Evolutionary conservation across 2,329 filamentous ascomycete genomes (phyloP).

Genomic region (Zarea fungicola): DNA sequence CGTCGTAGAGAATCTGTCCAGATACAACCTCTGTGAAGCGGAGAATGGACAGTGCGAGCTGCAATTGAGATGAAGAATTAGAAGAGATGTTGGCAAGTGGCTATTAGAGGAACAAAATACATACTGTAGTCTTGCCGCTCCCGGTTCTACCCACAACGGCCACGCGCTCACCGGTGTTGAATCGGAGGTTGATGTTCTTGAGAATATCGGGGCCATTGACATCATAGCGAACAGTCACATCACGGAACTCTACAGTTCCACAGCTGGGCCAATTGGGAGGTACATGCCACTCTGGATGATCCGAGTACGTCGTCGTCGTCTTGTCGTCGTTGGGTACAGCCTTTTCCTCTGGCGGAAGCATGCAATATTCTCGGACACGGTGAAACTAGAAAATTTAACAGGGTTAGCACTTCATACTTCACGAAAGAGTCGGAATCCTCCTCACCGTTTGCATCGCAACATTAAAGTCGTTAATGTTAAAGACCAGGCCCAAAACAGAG

Average conservation of each 20-base stretch:
- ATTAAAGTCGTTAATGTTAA: conserved; percentile 48
- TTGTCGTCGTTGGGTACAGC: conserved; percentile 35
- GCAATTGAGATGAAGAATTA: no score
- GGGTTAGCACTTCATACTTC: not conserved
- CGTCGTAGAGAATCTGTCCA: conserved; percentile 51
- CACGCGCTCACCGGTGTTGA: conserved; percentile 65
- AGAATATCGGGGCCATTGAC: conserved; percentile 42
- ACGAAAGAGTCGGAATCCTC: conserved; percentile 5
- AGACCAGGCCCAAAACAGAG: conserved; percentile 46
- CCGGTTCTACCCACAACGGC: conserved; percentile 77
- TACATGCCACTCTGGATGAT: conserved; percentile 31
- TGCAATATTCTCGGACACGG: conserved; percentile 44
- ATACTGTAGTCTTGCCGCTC: conserved; percentile 76
- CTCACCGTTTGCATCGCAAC: conserved; percentile 47
- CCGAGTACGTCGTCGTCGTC: conserved; percentile 32
- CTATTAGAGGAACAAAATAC: no score
- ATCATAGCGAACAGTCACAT: conserved; percentile 46
- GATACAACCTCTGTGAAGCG: conserved; percentile 49
- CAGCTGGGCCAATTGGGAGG: conserved; percentile 40
- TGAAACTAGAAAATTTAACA: conserved; percentile 34
- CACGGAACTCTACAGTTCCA: conserved; percentile 44
- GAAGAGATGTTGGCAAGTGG: no score
- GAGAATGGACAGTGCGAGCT: conserved; percentile 49
- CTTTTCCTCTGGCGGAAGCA: conserved; percentile 37
- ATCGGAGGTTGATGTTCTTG: conserved; percentile 44